phyloP scores from a whole-genome alignment of 192 early-diverging fungal genomes.

The Backusella circina region DNA sequence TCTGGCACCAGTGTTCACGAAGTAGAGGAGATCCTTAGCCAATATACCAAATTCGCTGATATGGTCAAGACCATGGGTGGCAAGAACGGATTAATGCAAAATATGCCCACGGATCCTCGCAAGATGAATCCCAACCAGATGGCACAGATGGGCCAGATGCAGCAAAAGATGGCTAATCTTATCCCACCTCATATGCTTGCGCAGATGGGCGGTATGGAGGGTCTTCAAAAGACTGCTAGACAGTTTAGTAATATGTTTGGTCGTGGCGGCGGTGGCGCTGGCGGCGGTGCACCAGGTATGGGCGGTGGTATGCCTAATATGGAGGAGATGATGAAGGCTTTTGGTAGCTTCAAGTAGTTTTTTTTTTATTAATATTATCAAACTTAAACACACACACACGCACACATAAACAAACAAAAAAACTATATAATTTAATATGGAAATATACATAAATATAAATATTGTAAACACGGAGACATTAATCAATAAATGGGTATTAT shows the following conservation, averaged over 20 bases:
- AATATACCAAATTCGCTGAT: constrained; percentile 75
- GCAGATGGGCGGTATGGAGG: constrained; percentile 47
- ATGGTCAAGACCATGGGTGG: constrained; percentile 95
- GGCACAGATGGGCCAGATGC: constrained; percentile 59
- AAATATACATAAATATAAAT: too few species aligned
- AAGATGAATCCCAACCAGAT: constrained; percentile 57
- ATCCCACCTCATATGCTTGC: constrained; percentile 67
- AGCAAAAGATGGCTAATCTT: constrained; percentile 65
- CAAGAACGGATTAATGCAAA: constrained; percentile 75
- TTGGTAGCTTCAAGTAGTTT: constrained; percentile 42
- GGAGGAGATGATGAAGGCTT: constrained; percentile 71
- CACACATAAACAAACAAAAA: not conserved
- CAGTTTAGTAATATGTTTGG: constrained; percentile 56
- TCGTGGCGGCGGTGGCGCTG: constrained; percentile 39
- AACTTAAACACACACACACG: not conserved
- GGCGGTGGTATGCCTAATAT: constrained; percentile 56
- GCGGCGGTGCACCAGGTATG: too few species aligned
- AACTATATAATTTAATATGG: too few species aligned
- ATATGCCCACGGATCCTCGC: constrained; percentile 51
- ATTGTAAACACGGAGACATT: too few species aligned
- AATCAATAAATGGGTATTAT: too few species aligned
- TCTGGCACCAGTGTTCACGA: constrained; percentile 79
- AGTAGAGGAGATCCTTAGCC: constrained; percentile 79
- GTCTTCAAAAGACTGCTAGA: constrained; percentile 61
- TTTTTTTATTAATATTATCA: not conserved